Evolutionary conservation across 2,329 filamentous ascomycete species (phyloP).

Genomic region (Helotiales sp.): DNA sequence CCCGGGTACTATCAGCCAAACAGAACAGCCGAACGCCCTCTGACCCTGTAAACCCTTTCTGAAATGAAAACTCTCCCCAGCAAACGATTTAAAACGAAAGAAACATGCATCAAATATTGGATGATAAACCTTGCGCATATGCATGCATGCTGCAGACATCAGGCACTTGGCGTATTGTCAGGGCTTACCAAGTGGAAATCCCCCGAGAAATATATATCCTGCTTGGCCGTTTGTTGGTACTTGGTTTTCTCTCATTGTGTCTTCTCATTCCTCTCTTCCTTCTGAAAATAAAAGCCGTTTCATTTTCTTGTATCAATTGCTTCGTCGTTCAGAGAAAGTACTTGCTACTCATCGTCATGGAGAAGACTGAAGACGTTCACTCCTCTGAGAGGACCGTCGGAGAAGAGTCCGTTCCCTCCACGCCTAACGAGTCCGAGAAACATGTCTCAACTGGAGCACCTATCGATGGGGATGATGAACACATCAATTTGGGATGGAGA

Average conservation of each 20-base stretch:
- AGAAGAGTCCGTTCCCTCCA: not conserved
- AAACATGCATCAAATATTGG: not conserved
- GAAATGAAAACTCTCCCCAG: not conserved
- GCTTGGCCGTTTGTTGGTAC: not conserved
- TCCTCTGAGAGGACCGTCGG: not conserved
- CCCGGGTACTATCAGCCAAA: not conserved
- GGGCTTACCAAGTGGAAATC: not conserved
- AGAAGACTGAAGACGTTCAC: conserved; percentile 4
- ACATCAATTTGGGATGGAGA: conserved; percentile 58
- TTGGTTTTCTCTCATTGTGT: not conserved
- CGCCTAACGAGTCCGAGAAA: not conserved
- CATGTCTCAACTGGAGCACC: not conserved
- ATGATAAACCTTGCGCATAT: not conserved
- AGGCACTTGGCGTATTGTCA: not conserved
- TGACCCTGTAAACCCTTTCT: not conserved
- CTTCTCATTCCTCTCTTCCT: not conserved
- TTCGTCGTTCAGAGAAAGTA: too few species aligned
- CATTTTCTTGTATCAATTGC: not conserved
- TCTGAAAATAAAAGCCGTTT: not conserved
- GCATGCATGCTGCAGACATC: not conserved
- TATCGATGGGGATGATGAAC: conserved; percentile 39
- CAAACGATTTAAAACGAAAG: not conserved
- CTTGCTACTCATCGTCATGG: not conserved
- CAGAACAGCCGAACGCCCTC: not conserved
- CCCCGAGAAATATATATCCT: not conserved